These are phyloP conservation scores for Passalora sequoiae DNA, from an alignment of 2,329 filamentous ascomycete genomes.

Conservation along the genomic window DNA sequence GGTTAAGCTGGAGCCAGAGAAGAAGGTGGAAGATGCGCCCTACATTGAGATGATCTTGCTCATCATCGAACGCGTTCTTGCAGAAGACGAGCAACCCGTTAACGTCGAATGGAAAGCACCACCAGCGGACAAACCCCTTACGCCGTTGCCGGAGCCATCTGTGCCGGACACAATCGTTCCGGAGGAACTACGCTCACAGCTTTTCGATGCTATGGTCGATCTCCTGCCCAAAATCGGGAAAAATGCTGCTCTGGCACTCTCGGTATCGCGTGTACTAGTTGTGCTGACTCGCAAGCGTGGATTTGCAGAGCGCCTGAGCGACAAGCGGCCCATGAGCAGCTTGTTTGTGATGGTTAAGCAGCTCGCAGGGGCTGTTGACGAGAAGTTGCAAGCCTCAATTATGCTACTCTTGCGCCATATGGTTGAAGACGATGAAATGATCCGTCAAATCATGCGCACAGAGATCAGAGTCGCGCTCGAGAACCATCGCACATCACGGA, in stretches of 20 bases:
- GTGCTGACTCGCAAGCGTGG: conserved; percentile 76
- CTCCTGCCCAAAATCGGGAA: conserved; percentile 82
- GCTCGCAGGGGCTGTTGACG: conserved; percentile 70
- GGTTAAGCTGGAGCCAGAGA: conserved; percentile 63
- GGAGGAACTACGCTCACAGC: conserved; percentile 59
- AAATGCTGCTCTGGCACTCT: conserved; percentile 76
- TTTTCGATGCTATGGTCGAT: conserved; percentile 75
- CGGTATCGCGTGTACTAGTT: conserved; percentile 75
- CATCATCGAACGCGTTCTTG: conserved; percentile 83
- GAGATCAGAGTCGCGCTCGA: conserved; percentile 81
- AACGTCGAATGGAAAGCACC: conserved; percentile 62
- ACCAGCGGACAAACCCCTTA: conserved; percentile 39
- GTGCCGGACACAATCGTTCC: conserved; percentile 59
- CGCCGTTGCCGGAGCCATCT: conserved; percentile 49
- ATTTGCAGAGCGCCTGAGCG: conserved; percentile 69
- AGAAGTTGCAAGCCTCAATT: conserved; percentile 68
- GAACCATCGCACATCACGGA: conserved; percentile 36
- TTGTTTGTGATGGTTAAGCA: conserved; percentile 96
- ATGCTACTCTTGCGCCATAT: conserved; percentile 88
- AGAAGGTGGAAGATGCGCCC: conserved; percentile 70
- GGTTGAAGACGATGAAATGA: conserved; percentile 84
- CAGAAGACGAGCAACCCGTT: conserved; percentile 76
- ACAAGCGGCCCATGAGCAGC: conserved; percentile 82
- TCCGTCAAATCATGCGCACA: conserved; percentile 85
- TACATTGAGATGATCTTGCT: conserved; percentile 90